These are phyloP conservation scores for Canna indica DNA, from an alignment of 176 grass and related monocot genomes.

Conservation along the genomic window DNA sequence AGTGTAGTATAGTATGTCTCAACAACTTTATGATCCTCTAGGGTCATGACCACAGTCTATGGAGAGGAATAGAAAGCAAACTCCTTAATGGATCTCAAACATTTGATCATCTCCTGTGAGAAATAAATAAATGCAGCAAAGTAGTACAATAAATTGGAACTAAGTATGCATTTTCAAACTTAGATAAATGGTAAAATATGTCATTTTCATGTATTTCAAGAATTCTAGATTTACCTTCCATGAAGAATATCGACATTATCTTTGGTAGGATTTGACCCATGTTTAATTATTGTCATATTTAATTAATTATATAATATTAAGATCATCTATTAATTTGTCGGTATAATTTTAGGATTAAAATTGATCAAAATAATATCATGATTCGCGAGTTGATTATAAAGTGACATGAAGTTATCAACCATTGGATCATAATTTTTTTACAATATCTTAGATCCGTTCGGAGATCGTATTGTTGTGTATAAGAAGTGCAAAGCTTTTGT, in stretches of 20 bases:
- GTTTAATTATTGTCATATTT: too few species aligned
- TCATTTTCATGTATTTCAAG: too few species aligned
- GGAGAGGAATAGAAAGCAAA: conserved; percentile 54
- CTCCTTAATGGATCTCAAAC: conserved; percentile 77
- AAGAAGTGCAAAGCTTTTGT: too few species aligned
- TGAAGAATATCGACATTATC: conserved; percentile 67
- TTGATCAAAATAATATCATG: too few species aligned
- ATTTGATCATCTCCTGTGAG: conserved; percentile 70
- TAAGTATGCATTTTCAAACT: background rate
- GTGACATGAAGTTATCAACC: too few species aligned
- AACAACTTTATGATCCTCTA: conserved; percentile 97
- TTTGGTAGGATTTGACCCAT: conserved; percentile 83
- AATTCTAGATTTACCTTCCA: conserved; percentile 40
- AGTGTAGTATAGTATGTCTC: conserved; percentile 24
- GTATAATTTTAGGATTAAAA: too few species aligned
- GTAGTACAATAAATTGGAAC: conserved; percentile 16
- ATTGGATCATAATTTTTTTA: too few species aligned
- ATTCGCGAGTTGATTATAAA: too few species aligned
- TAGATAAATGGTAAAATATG: background rate
- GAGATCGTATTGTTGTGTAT: too few species aligned
- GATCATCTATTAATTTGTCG: too few species aligned
- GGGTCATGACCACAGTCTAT: conserved; percentile 85
- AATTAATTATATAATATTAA: too few species aligned
- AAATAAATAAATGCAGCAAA: conserved; percentile 19
- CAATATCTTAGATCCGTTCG: too few species aligned